Evolutionary conservation across 352 stramenopile genomes (phyloP).

Genomic region (Phytophthora citricola): DNA sequence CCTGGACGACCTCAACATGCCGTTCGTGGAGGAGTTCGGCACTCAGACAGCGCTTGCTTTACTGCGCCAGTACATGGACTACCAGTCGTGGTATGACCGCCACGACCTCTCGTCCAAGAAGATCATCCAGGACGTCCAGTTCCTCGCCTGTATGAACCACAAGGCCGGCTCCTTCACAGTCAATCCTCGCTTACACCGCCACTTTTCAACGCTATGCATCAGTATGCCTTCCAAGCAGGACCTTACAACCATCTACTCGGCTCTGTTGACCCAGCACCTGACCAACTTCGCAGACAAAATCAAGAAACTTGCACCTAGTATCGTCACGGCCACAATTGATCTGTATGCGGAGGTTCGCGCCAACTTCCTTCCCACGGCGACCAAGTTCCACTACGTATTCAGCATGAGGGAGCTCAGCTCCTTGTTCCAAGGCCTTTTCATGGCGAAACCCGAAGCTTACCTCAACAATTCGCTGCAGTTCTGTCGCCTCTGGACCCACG

Average conservation of each 20-base stretch:
- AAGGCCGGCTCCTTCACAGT: conserved; percentile 90
- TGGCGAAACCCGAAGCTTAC: conserved; percentile 69
- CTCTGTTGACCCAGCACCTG: conserved; percentile 71
- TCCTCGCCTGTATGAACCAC: conserved; percentile 92
- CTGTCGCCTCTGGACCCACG: conserved; percentile 90
- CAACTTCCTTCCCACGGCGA: conserved; percentile 90
- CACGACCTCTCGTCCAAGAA: conserved; percentile 89
- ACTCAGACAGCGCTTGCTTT: conserved; percentile 91
- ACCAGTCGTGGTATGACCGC: conserved; percentile 92
- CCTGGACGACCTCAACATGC: conserved; percentile 93
- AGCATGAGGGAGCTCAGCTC: conserved; percentile 90
- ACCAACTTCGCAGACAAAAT: conserved; percentile 81
- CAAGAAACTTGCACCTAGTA: conserved; percentile 60
- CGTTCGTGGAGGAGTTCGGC: conserved; percentile 85
- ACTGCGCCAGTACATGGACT: conserved; percentile 93
- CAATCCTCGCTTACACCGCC: conserved; percentile 87
- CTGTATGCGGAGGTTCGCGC: conserved; percentile 74
- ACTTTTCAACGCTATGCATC: conserved; percentile 87
- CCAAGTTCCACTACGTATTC: conserved; percentile 95
- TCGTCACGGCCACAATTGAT: conserved; percentile 87
- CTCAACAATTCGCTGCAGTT: conserved; percentile 69
- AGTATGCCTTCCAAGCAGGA: conserved; percentile 72
- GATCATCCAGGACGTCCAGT: conserved; percentile 89
- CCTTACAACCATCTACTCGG: conserved; percentile 74
- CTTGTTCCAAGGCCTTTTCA: conserved; percentile 89